phyloP scores from a whole-genome alignment of 2,329 filamentous ascomycete genomes.

The Aspergillus niger region DNA sequence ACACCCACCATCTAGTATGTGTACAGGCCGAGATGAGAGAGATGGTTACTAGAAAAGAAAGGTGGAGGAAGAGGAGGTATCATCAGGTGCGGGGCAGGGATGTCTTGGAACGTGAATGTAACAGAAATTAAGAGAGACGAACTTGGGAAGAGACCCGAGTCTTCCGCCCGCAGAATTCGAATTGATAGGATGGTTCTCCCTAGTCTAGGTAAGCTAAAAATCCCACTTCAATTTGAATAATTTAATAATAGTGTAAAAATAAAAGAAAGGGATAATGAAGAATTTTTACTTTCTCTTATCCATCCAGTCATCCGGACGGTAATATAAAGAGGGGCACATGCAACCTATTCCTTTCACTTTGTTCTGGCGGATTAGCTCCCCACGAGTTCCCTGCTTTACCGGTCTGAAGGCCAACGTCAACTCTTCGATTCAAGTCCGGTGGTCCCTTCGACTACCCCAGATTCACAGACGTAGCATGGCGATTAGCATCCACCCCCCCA shows the following conservation, averaged over 20 bases:
- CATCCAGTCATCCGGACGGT: background rate
- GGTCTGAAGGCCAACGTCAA: background rate
- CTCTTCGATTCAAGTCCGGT: slow-evolving; percentile 10
- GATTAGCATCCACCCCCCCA: slow-evolving; percentile 48
- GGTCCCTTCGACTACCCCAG: slow-evolving; percentile 8
- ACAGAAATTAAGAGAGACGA: background rate
- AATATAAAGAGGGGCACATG: slow-evolving; percentile 7
- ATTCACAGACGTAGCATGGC: slow-evolving; percentile 39
- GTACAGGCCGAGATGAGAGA: no score
- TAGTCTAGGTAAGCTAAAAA: background rate
- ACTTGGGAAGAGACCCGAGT: background rate
- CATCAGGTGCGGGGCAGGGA: background rate
- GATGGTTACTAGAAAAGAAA: no score
- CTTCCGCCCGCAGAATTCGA: background rate
- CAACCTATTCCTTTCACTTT: background rate
- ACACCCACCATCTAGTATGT: no score
- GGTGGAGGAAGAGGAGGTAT: background rate
- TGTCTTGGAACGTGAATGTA: background rate
- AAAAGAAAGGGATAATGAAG: background rate
- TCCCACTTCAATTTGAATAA: background rate
- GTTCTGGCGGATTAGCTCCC: slow-evolving; percentile 10
- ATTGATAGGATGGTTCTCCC: background rate
- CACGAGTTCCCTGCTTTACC: slow-evolving; percentile 6
- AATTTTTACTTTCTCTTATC: background rate
- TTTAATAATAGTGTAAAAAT: background rate